Evolutionary conservation across 2,329 filamentous ascomycete genomes (phyloP).

Genomic region (Neospermospora avenae): DNA sequence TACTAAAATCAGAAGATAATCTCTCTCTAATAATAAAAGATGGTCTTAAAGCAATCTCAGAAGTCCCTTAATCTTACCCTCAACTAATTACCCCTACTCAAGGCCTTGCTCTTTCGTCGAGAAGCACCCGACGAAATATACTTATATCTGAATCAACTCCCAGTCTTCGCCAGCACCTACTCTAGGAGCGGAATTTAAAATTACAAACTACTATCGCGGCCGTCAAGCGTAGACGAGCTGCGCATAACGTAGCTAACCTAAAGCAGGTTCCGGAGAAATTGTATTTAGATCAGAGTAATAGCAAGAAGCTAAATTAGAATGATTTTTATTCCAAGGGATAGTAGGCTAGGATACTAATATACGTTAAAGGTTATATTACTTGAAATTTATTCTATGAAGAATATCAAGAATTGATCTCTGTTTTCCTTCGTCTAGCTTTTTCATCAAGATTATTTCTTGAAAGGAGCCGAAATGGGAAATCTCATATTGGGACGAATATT

Average conservation of each 20-base stretch:
- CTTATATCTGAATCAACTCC: slow-evolving; percentile 90
- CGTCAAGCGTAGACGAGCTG: slow-evolving; percentile 84
- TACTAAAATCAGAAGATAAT: slow-evolving; percentile 38
- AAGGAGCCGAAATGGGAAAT: not conserved
- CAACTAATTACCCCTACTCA: slow-evolving; percentile 79
- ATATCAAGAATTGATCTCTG: not conserved
- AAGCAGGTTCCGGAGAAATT: slow-evolving; percentile 72
- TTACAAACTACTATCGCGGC: slow-evolving; percentile 84
- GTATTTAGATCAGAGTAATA: slow-evolving; percentile 53
- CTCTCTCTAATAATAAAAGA: slow-evolving; percentile 53
- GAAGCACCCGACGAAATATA: slow-evolving; percentile 93
- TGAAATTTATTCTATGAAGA: not conserved
- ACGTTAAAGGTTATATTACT: not conserved
- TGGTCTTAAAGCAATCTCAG: slow-evolving; percentile 30
- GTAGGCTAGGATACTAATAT: slow-evolving; percentile 45
- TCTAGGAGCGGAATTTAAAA: slow-evolving; percentile 95
- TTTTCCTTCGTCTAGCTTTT: not conserved
- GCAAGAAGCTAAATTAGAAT: slow-evolving; percentile 75
- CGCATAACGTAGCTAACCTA: slow-evolving; percentile 84
- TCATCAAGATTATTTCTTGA: not conserved
- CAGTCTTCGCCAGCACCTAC: slow-evolving; percentile 82
- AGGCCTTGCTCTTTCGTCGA: slow-evolving; percentile 78
- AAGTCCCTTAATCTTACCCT: slow-evolving; percentile 56
- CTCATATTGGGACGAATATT: not conserved
- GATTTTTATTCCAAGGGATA: slow-evolving; percentile 85